Percentiles rank a stretch among this genome's conserved stretches.
phyloP scores from a whole-genome alignment of 345 rosid genomes.

The Bruguiera sexangula region DNA sequence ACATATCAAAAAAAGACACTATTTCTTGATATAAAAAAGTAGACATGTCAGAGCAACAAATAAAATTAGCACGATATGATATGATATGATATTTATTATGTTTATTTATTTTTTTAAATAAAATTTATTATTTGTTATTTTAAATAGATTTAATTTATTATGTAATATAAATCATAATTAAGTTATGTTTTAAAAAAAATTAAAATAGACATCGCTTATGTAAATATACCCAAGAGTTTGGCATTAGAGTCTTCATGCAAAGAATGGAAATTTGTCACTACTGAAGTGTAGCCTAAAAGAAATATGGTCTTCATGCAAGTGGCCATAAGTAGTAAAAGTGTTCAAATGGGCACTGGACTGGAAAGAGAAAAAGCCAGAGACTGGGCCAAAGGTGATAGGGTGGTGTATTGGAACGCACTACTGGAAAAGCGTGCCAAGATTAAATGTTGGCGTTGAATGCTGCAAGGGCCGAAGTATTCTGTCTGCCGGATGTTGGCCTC shows the following conservation, averaged over 20 bases:
- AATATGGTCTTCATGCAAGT: too few relatives aligned
- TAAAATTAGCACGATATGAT: not conserved
- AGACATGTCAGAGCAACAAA: not conserved
- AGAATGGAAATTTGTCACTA: too few relatives aligned
- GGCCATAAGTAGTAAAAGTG: not conserved
- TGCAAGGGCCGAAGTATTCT: not conserved
- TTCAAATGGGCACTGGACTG: constrained; percentile 5
- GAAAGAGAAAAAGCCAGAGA: not conserved
- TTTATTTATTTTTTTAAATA: too few relatives aligned
- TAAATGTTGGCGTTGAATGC: constrained; percentile 12
- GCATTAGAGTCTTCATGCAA: too few relatives aligned
- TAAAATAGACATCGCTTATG: too few relatives aligned
- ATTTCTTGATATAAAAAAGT: not conserved
- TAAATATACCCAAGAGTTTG: not conserved
- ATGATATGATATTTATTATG: too few relatives aligned
- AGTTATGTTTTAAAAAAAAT: too few relatives aligned
- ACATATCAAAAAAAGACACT: too few relatives aligned
- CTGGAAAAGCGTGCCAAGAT: constrained; percentile 32
- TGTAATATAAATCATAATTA: too few relatives aligned
- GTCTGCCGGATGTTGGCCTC: constrained; percentile 20
- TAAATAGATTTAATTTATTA: too few relatives aligned
- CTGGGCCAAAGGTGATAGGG: not conserved
- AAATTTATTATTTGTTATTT: too few relatives aligned
- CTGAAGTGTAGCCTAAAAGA: too few relatives aligned
- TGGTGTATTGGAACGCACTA: not conserved